Base-by-base conservation (phyloP, 768 basidiomycete species). In the Tricholoma bakamatsutake region DNA sequence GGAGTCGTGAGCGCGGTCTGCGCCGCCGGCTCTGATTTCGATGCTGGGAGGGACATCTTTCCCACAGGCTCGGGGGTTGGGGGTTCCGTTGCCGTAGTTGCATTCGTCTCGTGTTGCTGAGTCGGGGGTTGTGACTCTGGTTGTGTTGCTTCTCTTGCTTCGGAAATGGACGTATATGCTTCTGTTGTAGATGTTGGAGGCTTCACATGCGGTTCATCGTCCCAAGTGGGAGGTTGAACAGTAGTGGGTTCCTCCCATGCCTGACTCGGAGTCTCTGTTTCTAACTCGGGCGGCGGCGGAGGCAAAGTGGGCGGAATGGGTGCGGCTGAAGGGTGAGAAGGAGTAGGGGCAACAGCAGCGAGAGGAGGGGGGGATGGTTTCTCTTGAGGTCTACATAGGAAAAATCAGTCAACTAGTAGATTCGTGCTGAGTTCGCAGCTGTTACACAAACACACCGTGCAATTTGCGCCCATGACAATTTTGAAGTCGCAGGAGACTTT, bases 381-480 rank as follows among this genome's bases (percentile, higher is more conserved):
- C 66, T 88, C 86, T 61, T 87, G 83, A 21, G 80, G 79, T 53
- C 86, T 89, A 58, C 24, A 48, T 61, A 34, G 50, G 21, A 46
- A 50, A 31, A 27, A 47, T 58, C 46, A 52, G 51, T 55, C 49
- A 51, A 49, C 33, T 52, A 21, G 61, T 54, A 45, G 24, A 30
- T 15, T 10, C 42, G 30, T n/a, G 21, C 42, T 49, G 5, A 57
- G 30, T 27, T 24, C 57, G 39, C 39, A 15, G 4, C 28, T 15
- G n/a, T 31, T 31, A 58, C 45, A 31, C 50, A 28, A 55, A 71
- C 79, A 6, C 64, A 87, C 89, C 85, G 77, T 59, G 90, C 90
- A 66, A 93, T 77, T 64, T 93, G 87, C 7, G 90, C 90, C 90
- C 90, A 93, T 34, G 90, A 91, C 57, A 88, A 69, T 73, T 90